phyloP scores from a whole-genome alignment of 306 rosid species.

The Parietaria judaica region DNA sequence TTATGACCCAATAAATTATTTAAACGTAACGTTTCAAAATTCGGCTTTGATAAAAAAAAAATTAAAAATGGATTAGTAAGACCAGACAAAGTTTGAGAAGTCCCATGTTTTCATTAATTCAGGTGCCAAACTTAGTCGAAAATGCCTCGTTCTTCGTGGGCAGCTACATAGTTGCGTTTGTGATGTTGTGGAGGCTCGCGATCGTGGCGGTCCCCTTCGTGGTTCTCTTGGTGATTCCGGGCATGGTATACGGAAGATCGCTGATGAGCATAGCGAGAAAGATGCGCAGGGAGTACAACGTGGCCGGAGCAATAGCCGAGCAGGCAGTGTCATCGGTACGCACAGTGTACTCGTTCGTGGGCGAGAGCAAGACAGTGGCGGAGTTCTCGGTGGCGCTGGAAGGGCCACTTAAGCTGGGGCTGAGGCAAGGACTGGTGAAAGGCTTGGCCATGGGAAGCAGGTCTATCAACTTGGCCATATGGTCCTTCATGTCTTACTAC shows the following conservation, averaged over 20 bases:
- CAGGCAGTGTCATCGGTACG: conserved; percentile 75
- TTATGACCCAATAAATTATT: no score
- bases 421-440: conserved; percentile 76
- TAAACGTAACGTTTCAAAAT: no score
- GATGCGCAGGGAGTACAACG: conserved; percentile 52
- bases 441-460: conserved; percentile 86
- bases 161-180: conserved; percentile 55
- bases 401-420: conserved; percentile 48
- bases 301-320: conserved; percentile 69
- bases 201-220: conserved; percentile 67
- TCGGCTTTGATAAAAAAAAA: no score
- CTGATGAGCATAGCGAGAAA: conserved; percentile 53
- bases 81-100: no score
- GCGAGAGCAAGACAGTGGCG: conserved; percentile 50
- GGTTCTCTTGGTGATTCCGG: conserved; percentile 64
- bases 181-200: conserved; percentile 60
- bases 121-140: conserved; percentile 74
- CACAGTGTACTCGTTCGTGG: conserved; percentile 73
- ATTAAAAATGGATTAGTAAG: no score
- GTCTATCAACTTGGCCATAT: conserved; percentile 62
- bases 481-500: conserved; percentile 70
- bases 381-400: conserved; percentile 59
- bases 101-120: background rate
- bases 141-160: conserved; percentile 53
- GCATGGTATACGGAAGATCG: conserved; percentile 66